phyloP scores from a whole-genome alignment of 164 flowering plant genomes.

The Annona cherimola region DNA sequence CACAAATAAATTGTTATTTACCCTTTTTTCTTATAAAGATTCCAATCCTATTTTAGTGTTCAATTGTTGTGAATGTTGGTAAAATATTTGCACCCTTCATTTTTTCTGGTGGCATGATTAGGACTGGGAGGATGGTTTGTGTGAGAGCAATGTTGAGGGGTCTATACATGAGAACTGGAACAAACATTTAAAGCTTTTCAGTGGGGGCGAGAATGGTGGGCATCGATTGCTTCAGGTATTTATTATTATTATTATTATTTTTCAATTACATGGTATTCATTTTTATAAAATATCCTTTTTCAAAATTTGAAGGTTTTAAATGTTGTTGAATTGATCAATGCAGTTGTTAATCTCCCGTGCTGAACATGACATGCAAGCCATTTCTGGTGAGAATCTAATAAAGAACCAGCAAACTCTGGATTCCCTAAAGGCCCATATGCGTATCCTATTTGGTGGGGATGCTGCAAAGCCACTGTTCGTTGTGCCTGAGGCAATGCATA shows the following conservation, averaged over 20 bases:
- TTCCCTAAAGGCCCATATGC: constrained; percentile 42
- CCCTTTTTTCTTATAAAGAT: not conserved
- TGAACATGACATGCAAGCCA: constrained; percentile 65
- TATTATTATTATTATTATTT: not conserved
- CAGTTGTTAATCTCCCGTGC: constrained; percentile 83
- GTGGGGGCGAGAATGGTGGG: constrained; percentile 81
- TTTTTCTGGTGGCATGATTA: constrained; percentile 13
- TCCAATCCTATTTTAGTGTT: not conserved
- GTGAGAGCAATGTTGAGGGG: constrained; percentile 82
- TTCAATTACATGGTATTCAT: not conserved
- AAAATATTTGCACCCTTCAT: not conserved
- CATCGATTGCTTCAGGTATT: constrained; percentile 77
- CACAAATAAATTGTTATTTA: not conserved
- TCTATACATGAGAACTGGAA: constrained; percentile 90
- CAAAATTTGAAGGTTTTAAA: not conserved
- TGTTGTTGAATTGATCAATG: constrained; percentile 7
- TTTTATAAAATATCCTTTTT: not conserved
- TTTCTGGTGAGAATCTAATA: constrained; percentile 42
- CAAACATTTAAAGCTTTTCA: constrained; percentile 61
- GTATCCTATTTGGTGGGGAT: constrained; percentile 46
- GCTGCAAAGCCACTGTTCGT: constrained; percentile 17
- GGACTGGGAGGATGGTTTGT: constrained; percentile 97
- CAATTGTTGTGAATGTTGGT: not conserved
- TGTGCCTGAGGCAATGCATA: constrained; percentile 19
- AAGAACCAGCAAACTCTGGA: constrained; percentile 42